phyloP scores from a whole-genome alignment of 805 yeast genomes.

The Debaryomyces hansenii region DNA sequence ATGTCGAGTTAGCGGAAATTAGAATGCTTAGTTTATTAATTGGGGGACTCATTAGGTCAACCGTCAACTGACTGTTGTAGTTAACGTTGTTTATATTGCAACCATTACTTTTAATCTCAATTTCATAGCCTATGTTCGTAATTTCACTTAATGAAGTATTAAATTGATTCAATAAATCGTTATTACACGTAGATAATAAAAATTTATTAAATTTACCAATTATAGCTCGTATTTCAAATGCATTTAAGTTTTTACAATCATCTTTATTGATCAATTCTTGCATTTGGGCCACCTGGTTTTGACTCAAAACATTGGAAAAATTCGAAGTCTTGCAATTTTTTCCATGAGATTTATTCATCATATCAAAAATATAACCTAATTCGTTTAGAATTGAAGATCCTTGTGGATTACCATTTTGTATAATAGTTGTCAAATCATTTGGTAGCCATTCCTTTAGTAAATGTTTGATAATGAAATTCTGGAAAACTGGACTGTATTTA shows the following conservation, averaged over 20 bases:
- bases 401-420: conserved; percentile 29
- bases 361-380: conserved; percentile 85
- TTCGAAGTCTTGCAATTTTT: conserved; percentile 80
- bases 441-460: conserved; percentile 52
- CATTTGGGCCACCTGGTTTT: conserved; percentile 46
- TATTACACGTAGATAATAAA: conserved; percentile 50
- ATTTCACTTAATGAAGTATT: conserved; percentile 26
- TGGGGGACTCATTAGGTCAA: conserved; percentile 46
- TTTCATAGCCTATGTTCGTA: conserved; percentile 45
- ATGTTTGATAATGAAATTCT: conserved; percentile 58
- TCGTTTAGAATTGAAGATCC: conserved; percentile 68
- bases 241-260: conserved; percentile 44
- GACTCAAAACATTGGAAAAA: conserved; percentile 49
- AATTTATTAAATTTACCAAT: conserved; percentile 60
- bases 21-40: conserved; percentile 9
- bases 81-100: conserved; percentile 39
- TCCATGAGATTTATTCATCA: conserved; percentile 82
- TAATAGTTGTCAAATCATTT: conserved; percentile 30
- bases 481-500: conserved; percentile 72
- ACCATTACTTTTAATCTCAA: conserved; percentile 39
- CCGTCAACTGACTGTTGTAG: conserved; percentile 33
- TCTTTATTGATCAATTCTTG: conserved; percentile 56
- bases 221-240: conserved; percentile 42
- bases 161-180: conserved; percentile 46
- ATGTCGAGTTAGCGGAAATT: conserved; percentile 7